phyloP scores from a whole-genome alignment of 2,329 filamentous ascomycete species.

The Colletotrichum neosansevieriae region DNA sequence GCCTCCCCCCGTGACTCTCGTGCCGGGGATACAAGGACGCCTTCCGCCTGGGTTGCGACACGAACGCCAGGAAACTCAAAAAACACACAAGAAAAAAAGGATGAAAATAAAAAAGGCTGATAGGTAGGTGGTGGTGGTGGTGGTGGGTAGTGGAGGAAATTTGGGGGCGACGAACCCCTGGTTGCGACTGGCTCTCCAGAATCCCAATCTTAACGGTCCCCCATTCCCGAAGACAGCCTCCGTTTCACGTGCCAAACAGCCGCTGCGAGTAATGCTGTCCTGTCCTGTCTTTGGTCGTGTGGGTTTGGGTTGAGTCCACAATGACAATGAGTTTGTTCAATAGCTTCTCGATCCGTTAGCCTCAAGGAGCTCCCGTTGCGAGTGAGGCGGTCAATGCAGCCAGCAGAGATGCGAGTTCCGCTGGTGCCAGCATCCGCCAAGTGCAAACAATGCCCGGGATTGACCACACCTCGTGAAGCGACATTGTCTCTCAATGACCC shows the following conservation, averaged over 20 bases:
- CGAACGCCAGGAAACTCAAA: not conserved
- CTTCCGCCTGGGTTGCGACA: slow-evolving; percentile 10
- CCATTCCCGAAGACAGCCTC: not conserved
- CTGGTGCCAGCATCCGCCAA: no score
- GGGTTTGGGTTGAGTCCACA: no score
- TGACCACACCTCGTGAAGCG: no score
- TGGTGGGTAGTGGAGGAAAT: not conserved
- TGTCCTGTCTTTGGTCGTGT: no score
- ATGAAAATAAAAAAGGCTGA: no score
- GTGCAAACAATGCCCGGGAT: no score
- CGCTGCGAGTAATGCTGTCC: slow-evolving; percentile 19
- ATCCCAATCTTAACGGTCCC: slow-evolving; percentile 20
- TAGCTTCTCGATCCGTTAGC: not conserved
- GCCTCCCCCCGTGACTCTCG: not conserved
- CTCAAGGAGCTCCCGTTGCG: not conserved
- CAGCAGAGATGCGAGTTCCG: not conserved
- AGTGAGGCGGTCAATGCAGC: slow-evolving; percentile 1
- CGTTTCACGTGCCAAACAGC: slow-evolving; percentile 33
- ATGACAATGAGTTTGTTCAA: not conserved
- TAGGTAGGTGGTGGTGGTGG: no score
- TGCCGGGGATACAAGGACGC: not conserved
- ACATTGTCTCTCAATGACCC: no score
- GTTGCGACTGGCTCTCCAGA: slow-evolving; percentile 18
- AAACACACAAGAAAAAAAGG: not conserved
- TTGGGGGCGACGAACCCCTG: slow-evolving; percentile 22